A percentile compares a stretch with the other conserved stretches of the same genome.
Evolutionary conservation across 805 yeast species (phyloP).

Genomic region (Nakazawaea siamensis): DNA sequence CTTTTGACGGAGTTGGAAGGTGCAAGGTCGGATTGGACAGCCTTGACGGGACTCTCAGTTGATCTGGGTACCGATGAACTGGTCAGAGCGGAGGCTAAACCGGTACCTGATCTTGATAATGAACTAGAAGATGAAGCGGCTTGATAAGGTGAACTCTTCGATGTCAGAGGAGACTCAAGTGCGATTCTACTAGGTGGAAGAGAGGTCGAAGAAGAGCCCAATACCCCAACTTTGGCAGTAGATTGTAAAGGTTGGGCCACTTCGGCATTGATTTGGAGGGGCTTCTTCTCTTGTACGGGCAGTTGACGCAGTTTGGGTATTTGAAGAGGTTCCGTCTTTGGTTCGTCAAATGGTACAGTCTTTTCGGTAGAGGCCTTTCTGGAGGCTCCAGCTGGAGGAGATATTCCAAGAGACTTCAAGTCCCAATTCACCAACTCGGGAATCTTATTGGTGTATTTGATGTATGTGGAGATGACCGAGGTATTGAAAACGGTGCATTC

Average conservation of each 20-base stretch:
- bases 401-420: slow-evolving; percentile 8
- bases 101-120: neutral
- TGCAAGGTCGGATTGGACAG: neutral
- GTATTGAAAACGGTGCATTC: slow-evolving; percentile 54
- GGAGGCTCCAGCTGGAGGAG: slow-evolving; percentile 1
- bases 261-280: neutral
- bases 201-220: neutral
- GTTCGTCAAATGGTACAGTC: neutral
- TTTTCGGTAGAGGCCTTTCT: neutral
- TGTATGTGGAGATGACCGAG: slow-evolving; percentile 41
- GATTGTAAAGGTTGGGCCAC: neutral
- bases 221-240: neutral
- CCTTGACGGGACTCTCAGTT: neutral
- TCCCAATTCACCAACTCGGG: slow-evolving; percentile 52
- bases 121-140: neutral
- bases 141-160: neutral
- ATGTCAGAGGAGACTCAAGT: neutral
- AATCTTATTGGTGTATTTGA: slow-evolving; percentile 46
- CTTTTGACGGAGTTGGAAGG: neutral
- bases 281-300: neutral
- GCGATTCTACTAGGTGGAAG: neutral
- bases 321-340: neutral
- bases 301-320: too few species aligned
- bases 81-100: neutral
- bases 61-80: neutral